phyloP scores from a whole-genome alignment of 1,139 yeast species.

The Blastobotrys serpentis region DNA sequence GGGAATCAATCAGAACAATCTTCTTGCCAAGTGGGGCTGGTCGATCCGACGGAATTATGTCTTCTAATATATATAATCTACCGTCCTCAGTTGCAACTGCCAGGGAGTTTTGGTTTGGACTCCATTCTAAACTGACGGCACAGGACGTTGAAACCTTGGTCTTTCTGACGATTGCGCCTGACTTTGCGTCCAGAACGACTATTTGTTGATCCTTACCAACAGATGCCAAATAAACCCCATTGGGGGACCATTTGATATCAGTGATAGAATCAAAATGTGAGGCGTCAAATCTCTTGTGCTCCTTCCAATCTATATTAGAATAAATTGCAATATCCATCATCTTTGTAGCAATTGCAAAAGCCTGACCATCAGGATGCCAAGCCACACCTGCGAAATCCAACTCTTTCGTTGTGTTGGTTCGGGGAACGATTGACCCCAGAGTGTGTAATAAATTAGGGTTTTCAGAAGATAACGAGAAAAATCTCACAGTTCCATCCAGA shows the following conservation, averaged over 20 bases:
- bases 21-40: constrained; percentile 11
- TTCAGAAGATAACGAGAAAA: constrained; percentile 57
- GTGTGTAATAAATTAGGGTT: constrained; percentile 44
- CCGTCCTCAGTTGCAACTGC: constrained; percentile 39
- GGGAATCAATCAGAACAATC: constrained; percentile 7
- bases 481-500: constrained; percentile 63
- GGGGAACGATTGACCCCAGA: constrained; percentile 41
- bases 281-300: constrained; percentile 12
- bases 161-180: constrained; percentile 11
- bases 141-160: not conserved
- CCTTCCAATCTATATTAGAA: constrained; percentile 27
- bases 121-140: constrained; percentile 36
- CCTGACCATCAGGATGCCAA: constrained; percentile 66
- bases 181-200: constrained; percentile 52
- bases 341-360: constrained; percentile 56
- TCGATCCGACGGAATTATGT: constrained; percentile 2
- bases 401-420: constrained; percentile 40
- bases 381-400: constrained; percentile 44
- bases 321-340: constrained; percentile 41
- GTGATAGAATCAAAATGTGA: constrained; percentile 39
- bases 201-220: constrained; percentile 52
- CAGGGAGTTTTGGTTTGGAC: constrained; percentile 38
- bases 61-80: constrained; percentile 31
- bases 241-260: constrained; percentile 59
- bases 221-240: constrained; percentile 55